Evolutionary conservation across 208 protist genomes (phyloP).

Genomic region (Leishmania mexicana): DNA sequence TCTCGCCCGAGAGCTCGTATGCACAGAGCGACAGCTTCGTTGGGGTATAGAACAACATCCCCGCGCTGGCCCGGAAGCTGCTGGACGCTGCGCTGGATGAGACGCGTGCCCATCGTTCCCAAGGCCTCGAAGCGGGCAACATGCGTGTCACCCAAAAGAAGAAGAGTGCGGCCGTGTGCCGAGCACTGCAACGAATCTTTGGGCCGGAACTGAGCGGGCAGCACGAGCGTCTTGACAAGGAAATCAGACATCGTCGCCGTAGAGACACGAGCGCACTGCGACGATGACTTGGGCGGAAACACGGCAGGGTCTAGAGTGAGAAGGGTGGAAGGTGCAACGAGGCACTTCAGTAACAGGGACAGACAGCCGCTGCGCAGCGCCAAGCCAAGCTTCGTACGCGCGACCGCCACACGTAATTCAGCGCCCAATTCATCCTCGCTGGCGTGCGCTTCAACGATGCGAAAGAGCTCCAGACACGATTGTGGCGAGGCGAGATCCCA

Average conservation of each 20-base stretch:
- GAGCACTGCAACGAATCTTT: slow-evolving; percentile 20
- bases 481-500: slow-evolving; percentile 43
- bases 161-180: slow-evolving; percentile 2
- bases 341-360: slow-evolving; percentile 44
- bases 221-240: slow-evolving; percentile 19
- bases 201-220: slow-evolving; percentile 17
- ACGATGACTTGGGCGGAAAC: neutral
- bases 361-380: slow-evolving; percentile 62
- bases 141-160: slow-evolving; percentile 16
- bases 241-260: slow-evolving; percentile 24
- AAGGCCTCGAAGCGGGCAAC: slow-evolving; percentile 27
- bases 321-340: slow-evolving; percentile 12
- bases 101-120: slow-evolving; percentile 33
- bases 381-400: slow-evolving; percentile 52
- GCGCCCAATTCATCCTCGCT: slow-evolving; percentile 16
- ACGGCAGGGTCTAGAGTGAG: slow-evolving; percentile 5
- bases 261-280: slow-evolving; percentile 12
- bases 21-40: neutral
- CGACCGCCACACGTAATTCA: slow-evolving; percentile 30
- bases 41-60: slow-evolving; percentile 17
- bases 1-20: slow-evolving; percentile 23
- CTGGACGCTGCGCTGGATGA: slow-evolving; percentile 20
- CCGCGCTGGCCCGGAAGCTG: slow-evolving; percentile 13
- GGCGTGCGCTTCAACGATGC: slow-evolving; percentile 42
- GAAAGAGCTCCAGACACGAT: slow-evolving; percentile 68